Evolutionary conservation across 2,329 filamentous ascomycete species (phyloP).

Genomic region (Biscogniauxia marginata): DNA sequence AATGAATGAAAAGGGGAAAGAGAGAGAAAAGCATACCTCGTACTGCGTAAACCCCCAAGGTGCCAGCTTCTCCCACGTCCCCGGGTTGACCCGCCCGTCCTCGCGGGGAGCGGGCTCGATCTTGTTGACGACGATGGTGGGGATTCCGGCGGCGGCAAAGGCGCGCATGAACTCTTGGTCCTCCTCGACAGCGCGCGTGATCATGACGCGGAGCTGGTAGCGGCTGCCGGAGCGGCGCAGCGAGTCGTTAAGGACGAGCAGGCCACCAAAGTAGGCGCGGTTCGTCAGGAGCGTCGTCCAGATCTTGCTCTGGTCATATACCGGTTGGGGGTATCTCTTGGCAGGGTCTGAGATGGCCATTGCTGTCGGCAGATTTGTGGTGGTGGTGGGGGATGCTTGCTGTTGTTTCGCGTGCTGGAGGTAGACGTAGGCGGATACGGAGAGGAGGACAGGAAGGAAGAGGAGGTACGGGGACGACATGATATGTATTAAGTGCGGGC

Average conservation of each 20-base stretch:
- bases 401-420: background rate
- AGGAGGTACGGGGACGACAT: background rate
- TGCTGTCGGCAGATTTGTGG: too few relatives aligned
- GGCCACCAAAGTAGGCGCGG: conserved; percentile 32
- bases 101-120: conserved; percentile 33
- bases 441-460: background rate
- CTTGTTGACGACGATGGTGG: conserved; percentile 34
- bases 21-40: conserved; percentile 23
- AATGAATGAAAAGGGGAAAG: background rate
- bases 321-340: too few relatives aligned
- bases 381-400: too few relatives aligned
- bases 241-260: conserved; percentile 31
- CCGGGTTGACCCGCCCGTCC: conserved; percentile 33
- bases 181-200: conserved; percentile 32
- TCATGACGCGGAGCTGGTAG: conserved; percentile 33
- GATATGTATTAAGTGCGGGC: background rate
- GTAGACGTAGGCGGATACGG: background rate
- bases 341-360: background rate
- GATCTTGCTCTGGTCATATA: conserved; percentile 32
- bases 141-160: conserved; percentile 32
- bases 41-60: conserved; percentile 33
- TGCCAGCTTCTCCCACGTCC: conserved; percentile 37
- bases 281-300: conserved; percentile 35
- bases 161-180: conserved; percentile 36
- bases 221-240: conserved; percentile 27